Percentiles rank a stretch among this genome's conserved stretches.
phyloP scores from a whole-genome alignment of 2,329 filamentous ascomycete genomes.

The Fusarium anguioides region DNA sequence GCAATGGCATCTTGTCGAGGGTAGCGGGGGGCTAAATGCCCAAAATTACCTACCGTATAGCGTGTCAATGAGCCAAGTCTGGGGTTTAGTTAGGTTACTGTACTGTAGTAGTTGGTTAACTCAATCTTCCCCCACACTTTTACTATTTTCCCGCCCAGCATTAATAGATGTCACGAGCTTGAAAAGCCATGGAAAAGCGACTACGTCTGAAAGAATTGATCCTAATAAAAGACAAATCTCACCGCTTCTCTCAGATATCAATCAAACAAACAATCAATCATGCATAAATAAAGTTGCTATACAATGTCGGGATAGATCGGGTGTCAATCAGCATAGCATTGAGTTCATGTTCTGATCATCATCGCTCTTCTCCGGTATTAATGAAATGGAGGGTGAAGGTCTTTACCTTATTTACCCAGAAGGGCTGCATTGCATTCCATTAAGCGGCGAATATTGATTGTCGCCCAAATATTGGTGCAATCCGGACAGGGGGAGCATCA shows the following conservation, averaged over 20 bases:
- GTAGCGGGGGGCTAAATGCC: constrained; percentile 7
- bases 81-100: constrained; percentile 18
- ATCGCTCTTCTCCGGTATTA: constrained; percentile 21
- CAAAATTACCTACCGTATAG: neutral
- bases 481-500: constrained; percentile 17
- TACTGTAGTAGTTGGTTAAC: too few relatives aligned
- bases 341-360: constrained; percentile 14
- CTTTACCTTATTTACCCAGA: constrained; percentile 28
- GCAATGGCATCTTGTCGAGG: constrained; percentile 21
- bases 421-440: constrained; percentile 32
- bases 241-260: constrained; percentile 29
- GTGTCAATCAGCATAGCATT: neutral
- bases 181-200: constrained; percentile 18
- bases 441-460: constrained; percentile 3
- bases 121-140: constrained; percentile 36
- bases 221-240: constrained; percentile 8
- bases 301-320: constrained; percentile 13
- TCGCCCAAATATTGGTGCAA: constrained; percentile 3
- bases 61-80: constrained; percentile 19
- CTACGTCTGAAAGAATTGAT: neutral
- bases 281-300: neutral
- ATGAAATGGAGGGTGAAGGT: constrained; percentile 26
- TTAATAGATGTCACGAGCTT: constrained; percentile 17
- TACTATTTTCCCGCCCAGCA: neutral
- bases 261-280: neutral